Percentiles rank a stretch among this genome's conserved stretches.
Evolutionary conservation across 2,329 filamentous ascomycete genomes (phyloP).

Genomic region (Amauroascus verrucosus): DNA sequence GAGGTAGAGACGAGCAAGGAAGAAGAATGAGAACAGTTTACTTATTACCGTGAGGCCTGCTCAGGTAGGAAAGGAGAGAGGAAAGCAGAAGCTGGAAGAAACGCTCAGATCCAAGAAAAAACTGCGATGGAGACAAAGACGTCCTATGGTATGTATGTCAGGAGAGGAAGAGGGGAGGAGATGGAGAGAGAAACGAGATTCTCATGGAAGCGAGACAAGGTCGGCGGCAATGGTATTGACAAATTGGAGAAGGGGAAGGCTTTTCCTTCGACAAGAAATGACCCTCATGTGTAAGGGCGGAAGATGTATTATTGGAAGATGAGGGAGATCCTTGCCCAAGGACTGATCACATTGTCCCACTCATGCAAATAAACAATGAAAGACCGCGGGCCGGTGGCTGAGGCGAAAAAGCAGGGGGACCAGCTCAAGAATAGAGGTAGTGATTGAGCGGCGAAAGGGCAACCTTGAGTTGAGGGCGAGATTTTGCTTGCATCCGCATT

Average conservation of each 20-base stretch:
- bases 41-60: constrained; percentile 7
- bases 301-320: not conserved
- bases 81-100: not conserved
- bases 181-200: not conserved
- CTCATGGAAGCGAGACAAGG: not conserved
- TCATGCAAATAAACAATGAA: not conserved
- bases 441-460: not conserved
- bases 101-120: not conserved
- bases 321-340: not conserved
- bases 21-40: not conserved
- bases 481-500: not conserved
- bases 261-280: not conserved
- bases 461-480: no score
- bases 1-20: not conserved
- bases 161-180: constrained; percentile 1
- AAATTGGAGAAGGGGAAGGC: not conserved
- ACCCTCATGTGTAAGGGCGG: not conserved
- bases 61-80: constrained; percentile 8
- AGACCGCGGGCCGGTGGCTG: not conserved
- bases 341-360: not conserved
- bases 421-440: not conserved
- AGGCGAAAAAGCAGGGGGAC: not conserved
- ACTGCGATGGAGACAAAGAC: not conserved
- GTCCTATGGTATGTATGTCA: not conserved
- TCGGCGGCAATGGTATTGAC: constrained; percentile 6